These are phyloP conservation scores for Cicer yamashitae DNA, from an alignment of 306 rosid species.

Conservation along the genomic window DNA sequence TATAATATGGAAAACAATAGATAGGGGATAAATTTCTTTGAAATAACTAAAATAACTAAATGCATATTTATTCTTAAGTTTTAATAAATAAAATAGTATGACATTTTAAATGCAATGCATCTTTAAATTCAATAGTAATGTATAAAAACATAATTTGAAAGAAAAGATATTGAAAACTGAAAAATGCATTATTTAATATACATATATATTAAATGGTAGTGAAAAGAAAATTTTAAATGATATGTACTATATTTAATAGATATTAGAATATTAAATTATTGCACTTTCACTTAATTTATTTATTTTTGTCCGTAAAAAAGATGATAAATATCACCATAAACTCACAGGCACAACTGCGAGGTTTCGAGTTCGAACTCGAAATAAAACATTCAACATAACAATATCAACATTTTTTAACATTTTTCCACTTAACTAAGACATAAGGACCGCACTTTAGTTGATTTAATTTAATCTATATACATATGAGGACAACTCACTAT, in stretches of 20 bases:
- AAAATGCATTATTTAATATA: background rate
- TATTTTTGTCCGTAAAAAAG: too few species aligned
- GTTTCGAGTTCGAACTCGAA: too few species aligned
- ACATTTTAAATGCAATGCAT: background rate
- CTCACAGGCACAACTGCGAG: too few species aligned
- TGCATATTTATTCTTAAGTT: too few species aligned
- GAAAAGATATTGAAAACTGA: too few species aligned
- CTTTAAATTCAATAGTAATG: background rate
- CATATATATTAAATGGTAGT: background rate
- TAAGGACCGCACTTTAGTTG: too few species aligned
- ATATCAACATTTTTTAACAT: too few species aligned
- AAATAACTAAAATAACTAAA: background rate
- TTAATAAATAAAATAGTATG: too few species aligned
- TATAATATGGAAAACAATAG: background rate
- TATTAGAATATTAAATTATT: background rate
- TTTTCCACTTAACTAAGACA: too few species aligned
- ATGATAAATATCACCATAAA: too few species aligned
- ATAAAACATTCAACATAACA: too few species aligned
- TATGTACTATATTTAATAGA: background rate
- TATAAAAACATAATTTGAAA: background rate
- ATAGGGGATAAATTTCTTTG: background rate
- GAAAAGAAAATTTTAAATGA: background rate
- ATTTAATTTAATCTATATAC: background rate
- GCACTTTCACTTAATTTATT: background rate
- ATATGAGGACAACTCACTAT: background rate